A percentile compares a stretch with the other conserved stretches of the same genome.
Evolutionary conservation across 208 protist species (phyloP).

Genomic region (Leishmania aethiopica): DNA sequence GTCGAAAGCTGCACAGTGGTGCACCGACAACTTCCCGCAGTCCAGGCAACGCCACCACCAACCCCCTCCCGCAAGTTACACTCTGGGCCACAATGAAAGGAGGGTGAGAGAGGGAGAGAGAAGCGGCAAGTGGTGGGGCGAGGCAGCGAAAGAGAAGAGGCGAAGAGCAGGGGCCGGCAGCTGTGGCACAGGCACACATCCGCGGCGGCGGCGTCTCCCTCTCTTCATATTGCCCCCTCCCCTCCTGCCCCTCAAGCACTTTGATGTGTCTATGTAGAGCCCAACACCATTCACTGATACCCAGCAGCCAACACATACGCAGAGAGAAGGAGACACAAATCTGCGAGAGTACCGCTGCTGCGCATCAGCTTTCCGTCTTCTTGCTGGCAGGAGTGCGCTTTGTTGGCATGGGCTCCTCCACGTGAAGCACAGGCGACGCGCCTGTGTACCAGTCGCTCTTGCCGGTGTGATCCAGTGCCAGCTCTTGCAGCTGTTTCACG

Average conservation of each 20-base stretch:
- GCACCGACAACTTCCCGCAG: neutral
- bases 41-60: neutral
- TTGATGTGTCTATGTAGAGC: neutral
- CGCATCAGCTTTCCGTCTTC: neutral
- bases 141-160: neutral
- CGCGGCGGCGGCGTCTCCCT: neutral
- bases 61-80: neutral
- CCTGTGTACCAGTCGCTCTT: constrained; percentile 70
- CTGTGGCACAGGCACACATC: neutral
- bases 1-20: neutral
- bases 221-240: neutral
- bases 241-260: neutral
- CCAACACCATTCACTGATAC: neutral
- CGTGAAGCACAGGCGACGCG: constrained; percentile 20
- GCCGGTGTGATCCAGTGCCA: constrained; percentile 62
- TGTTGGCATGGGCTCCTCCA: constrained; percentile 24
- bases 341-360: neutral
- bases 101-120: neutral
- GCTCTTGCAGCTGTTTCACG: constrained; percentile 54
- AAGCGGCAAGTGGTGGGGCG: neutral
- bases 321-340: neutral
- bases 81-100: neutral
- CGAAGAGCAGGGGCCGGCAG: neutral
- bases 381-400: constrained; percentile 7
- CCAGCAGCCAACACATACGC: neutral